Conservation (phyloP, 2,329 filamentous ascomycete species). For the Tolypocladium paradoxum region DNA sequence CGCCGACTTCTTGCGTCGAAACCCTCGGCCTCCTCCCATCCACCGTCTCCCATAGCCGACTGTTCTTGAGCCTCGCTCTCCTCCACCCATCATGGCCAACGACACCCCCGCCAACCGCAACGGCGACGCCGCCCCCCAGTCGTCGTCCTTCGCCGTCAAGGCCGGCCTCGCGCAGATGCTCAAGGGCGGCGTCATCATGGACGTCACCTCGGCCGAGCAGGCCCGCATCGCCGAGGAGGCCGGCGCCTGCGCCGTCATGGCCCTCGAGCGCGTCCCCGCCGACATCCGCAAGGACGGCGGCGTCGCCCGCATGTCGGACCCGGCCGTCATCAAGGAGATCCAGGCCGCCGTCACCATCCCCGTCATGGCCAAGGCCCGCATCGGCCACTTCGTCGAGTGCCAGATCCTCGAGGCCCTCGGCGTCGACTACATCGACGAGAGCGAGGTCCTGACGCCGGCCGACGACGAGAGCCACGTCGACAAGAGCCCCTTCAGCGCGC, state of each 20-base stretch:
- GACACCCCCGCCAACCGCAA: slow-evolving; percentile 16
- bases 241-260: slow-evolving; percentile 94
- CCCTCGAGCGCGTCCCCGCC: slow-evolving; percentile 90
- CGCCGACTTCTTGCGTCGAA: background rate
- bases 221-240: slow-evolving; percentile 96
- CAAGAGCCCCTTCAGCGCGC: slow-evolving; percentile 71
- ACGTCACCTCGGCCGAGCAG: slow-evolving; percentile 88
- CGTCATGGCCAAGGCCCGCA: slow-evolving; percentile 97
- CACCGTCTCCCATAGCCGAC: background rate
- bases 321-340: slow-evolving; percentile 87
- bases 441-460: slow-evolving; percentile 91
- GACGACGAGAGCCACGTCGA: slow-evolving; percentile 86
- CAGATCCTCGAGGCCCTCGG: slow-evolving; percentile 93
- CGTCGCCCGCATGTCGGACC: slow-evolving; percentile 95
- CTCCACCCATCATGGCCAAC: slow-evolving; percentile 21
- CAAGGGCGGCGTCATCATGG: slow-evolving; percentile 99
- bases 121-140: slow-evolving; percentile 25
- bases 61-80: background rate
- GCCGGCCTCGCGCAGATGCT: slow-evolving; percentile 93
- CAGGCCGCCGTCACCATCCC: slow-evolving; percentile 92
- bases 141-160: slow-evolving; percentile 71
- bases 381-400: slow-evolving; percentile 96
- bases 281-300: slow-evolving; percentile 90
- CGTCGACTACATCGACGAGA: slow-evolving; percentile 97
- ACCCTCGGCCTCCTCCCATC: background rate